phyloP scores from a whole-genome alignment of 371 early-diverging fungal species.

The Mucor circinelloides region DNA sequence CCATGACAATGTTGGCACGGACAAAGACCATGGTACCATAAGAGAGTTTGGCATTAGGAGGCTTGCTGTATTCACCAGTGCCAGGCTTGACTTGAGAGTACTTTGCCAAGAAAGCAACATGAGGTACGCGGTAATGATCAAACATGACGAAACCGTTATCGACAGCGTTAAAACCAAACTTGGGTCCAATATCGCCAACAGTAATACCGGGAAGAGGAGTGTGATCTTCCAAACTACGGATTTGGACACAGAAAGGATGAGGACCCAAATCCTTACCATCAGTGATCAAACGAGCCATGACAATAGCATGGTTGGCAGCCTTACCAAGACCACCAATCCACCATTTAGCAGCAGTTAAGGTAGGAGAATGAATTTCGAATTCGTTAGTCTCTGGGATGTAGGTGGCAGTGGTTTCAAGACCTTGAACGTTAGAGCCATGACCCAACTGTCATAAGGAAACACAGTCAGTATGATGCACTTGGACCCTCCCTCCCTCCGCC shows the following conservation, averaged over 20 bases:
- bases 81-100: slow-evolving; percentile 70
- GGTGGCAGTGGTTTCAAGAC: slow-evolving; percentile 90
- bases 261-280: slow-evolving; percentile 81
- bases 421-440: slow-evolving; percentile 84
- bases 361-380: slow-evolving; percentile 86
- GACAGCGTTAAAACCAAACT: slow-evolving; percentile 80
- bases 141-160: slow-evolving; percentile 89
- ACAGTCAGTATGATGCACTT: background rate
- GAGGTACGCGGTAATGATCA: slow-evolving; percentile 78
- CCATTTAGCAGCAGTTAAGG: slow-evolving; percentile 82
- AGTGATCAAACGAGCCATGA: slow-evolving; percentile 86
- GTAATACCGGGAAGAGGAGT: slow-evolving; percentile 79
- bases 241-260: slow-evolving; percentile 88
- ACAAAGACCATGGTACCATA: slow-evolving; percentile 81
- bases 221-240: slow-evolving; percentile 80
- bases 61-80: slow-evolving; percentile 70
- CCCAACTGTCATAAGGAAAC: slow-evolving; percentile 49
- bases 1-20: slow-evolving; percentile 68
- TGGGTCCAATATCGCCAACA: slow-evolving; percentile 91
- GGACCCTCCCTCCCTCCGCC: background rate
- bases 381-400: slow-evolving; percentile 79
- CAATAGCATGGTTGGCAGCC: slow-evolving; percentile 79
- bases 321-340: slow-evolving; percentile 88
- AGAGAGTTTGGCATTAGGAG: slow-evolving; percentile 70
- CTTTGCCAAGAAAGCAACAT: slow-evolving; percentile 77